These are phyloP conservation scores for Elaeagnus macrophylla DNA, from an alignment of 306 rosid genomes.

Conservation along the genomic window DNA sequence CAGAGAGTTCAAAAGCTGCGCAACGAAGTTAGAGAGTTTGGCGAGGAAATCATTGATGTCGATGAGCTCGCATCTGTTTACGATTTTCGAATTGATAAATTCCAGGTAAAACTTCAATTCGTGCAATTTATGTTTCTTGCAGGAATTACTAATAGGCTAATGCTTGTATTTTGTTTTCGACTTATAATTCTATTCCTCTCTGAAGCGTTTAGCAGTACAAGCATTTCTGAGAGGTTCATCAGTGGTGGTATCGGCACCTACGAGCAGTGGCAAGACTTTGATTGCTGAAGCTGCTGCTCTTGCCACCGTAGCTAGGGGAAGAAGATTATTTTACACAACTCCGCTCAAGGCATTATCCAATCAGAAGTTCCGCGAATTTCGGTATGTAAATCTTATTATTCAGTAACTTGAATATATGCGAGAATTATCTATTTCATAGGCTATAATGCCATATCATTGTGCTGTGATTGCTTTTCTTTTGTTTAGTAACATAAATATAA, in stretches of 20 bases:
- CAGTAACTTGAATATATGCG: neutral
- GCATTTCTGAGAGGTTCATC: slow-evolving; percentile 89
- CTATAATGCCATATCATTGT: neutral
- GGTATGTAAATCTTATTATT: slow-evolving; percentile 29
- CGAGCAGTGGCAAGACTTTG: slow-evolving; percentile 93
- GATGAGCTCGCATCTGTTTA: slow-evolving; percentile 73
- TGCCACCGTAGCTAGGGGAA: slow-evolving; percentile 72
- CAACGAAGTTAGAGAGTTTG: slow-evolving; percentile 63
- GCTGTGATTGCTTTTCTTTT: too few species aligned
- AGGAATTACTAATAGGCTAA: neutral
- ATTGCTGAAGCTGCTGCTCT: slow-evolving; percentile 92
- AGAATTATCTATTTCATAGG: neutral
- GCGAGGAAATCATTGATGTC: slow-evolving; percentile 61
- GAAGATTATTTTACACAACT: slow-evolving; percentile 75
- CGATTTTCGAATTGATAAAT: slow-evolving; percentile 81
- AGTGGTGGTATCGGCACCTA: slow-evolving; percentile 94
- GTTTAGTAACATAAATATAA: too few species aligned
- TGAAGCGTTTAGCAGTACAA: slow-evolving; percentile 68
- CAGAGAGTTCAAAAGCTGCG: slow-evolving; percentile 78
- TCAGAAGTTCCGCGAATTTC: slow-evolving; percentile 95
- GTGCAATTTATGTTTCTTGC: too few species aligned
- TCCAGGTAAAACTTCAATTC: slow-evolving; percentile 44
- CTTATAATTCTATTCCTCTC: neutral
- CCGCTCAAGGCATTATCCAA: slow-evolving; percentile 96
- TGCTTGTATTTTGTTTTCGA: neutral